Evolutionary conservation across 2,329 filamentous ascomycete species (phyloP).

Genomic region (Pseudodiploospora longispora): DNA sequence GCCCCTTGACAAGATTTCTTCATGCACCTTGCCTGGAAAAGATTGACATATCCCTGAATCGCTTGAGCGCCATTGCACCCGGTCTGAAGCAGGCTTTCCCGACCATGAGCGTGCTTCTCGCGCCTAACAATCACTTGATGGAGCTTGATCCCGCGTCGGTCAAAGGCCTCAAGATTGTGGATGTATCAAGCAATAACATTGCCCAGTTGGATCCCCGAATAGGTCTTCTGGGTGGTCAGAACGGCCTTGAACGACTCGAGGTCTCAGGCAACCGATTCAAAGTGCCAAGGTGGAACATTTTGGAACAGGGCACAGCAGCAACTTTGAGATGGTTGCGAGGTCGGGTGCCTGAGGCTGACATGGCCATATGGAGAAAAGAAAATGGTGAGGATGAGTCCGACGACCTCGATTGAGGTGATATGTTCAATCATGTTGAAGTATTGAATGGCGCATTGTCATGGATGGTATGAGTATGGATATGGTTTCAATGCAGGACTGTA

Average conservation of each 20-base stretch:
- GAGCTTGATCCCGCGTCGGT: constrained; percentile 67
- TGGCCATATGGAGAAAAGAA: constrained; percentile 46
- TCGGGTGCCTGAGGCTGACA: constrained; percentile 57
- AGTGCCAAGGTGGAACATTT: constrained; percentile 73
- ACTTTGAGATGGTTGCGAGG: constrained; percentile 74
- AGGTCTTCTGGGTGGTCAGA: constrained; percentile 61
- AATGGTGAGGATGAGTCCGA: constrained; percentile 29
- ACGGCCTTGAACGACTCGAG: constrained; percentile 58
- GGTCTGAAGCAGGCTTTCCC: constrained; percentile 61
- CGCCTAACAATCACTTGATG: constrained; percentile 70
- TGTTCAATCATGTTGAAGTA: not conserved
- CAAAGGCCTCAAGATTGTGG: constrained; percentile 64
- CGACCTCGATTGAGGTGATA: constrained; percentile 10
- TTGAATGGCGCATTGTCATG: not conserved
- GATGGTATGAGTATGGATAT: too few species aligned
- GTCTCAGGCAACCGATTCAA: constrained; percentile 81
- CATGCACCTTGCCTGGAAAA: constrained; percentile 67
- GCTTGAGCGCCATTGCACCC: constrained; percentile 60
- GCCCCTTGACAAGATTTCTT: constrained; percentile 56
- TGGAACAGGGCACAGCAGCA: constrained; percentile 82
- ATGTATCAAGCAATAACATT: constrained; percentile 81
- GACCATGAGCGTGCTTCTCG: constrained; percentile 59
- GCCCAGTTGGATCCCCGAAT: constrained; percentile 71
- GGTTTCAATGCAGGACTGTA: too few species aligned
- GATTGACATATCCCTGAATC: constrained; percentile 76